These are phyloP conservation scores for Pistacia integerrima DNA, from an alignment of 345 rosid genomes.

Conservation along the genomic window DNA sequence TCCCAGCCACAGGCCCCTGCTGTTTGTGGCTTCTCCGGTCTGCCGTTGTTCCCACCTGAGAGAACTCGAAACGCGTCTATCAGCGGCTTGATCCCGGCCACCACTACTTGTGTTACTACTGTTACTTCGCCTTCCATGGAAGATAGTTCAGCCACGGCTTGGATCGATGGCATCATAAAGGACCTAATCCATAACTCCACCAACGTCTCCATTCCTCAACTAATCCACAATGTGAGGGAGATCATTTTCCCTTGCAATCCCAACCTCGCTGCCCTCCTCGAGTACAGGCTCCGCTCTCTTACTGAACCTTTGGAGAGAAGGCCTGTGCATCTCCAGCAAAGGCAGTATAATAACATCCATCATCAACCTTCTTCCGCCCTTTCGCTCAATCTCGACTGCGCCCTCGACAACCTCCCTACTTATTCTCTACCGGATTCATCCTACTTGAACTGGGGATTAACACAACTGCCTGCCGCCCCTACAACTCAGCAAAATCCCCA, in stretches of 20 bases:
- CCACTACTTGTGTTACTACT: neutral
- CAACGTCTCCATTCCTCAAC: conserved; percentile 90
- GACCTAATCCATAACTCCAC: conserved; percentile 78
- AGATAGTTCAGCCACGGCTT: conserved; percentile 67
- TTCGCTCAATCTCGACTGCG: conserved; percentile 32
- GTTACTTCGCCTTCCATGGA: conserved; percentile 44
- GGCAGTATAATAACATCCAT: conserved; percentile 19
- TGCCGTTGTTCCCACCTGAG: conserved; percentile 84
- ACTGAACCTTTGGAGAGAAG: conserved; percentile 46
- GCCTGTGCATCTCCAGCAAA: conserved; percentile 24
- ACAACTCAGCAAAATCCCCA: conserved; percentile 16
- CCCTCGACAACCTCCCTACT: conserved; percentile 24
- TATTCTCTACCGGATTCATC: conserved; percentile 27
- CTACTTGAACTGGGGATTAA: conserved; percentile 32
- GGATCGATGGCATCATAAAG: conserved; percentile 89
- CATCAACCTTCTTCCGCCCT: conserved; percentile 33
- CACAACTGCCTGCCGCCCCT: conserved; percentile 29
- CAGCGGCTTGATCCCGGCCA: neutral
- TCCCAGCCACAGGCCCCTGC: conserved; percentile 51
- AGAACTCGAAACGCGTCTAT: conserved; percentile 24
- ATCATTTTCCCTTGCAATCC: conserved; percentile 96
- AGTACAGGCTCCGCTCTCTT: conserved; percentile 75
- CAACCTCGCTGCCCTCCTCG: conserved; percentile 80
- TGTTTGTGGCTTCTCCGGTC: conserved; percentile 88
- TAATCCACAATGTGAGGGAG: conserved; percentile 92